Conservation (phyloP, 768 basidiomycete species). For the Tylopilus sp. region DNA sequence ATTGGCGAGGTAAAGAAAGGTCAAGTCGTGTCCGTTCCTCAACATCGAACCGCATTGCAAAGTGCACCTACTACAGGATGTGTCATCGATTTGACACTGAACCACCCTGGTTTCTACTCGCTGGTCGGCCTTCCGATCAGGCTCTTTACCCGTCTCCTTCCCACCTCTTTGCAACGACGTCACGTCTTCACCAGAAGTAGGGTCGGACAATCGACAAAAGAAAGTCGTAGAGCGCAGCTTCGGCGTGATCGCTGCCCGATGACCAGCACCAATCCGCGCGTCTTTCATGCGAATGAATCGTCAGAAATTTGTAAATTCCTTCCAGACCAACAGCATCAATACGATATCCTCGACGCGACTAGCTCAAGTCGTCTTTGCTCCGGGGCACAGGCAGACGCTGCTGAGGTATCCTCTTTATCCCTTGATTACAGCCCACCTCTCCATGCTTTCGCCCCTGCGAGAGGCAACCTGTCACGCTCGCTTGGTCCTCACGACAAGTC, state of each 20-base stretch:
- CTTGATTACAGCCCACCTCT: not conserved
- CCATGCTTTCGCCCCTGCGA: not conserved
- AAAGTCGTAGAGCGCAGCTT: not conserved
- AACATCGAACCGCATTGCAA: not conserved
- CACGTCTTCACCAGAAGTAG: not conserved
- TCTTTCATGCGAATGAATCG: not conserved
- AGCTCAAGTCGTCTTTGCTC: not conserved
- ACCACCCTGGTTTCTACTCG: slow-evolving; percentile 6
- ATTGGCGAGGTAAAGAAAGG: not conserved
- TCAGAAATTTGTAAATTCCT: not conserved
- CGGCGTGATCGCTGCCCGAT: not conserved
- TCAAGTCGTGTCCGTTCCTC: not conserved
- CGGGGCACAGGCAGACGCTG: not conserved
- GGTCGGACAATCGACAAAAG: not conserved
- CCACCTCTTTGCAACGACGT: not conserved
- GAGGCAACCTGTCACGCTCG: slow-evolving; percentile 10
- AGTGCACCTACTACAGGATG: not conserved
- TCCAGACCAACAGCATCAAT: not conserved
- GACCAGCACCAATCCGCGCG: not conserved
- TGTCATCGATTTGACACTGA: slow-evolving; percentile 10
- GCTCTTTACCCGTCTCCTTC: slow-evolving; percentile 15
- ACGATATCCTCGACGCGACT: not conserved
- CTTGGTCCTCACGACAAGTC: slow-evolving; percentile 36
- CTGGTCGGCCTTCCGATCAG: slow-evolving; percentile 28
- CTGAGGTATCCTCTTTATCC: not conserved